Percentiles rank a stretch among this genome's conserved stretches.
phyloP scores from a whole-genome alignment of 2,329 filamentous ascomycete genomes.

The Cadophora gregata region DNA sequence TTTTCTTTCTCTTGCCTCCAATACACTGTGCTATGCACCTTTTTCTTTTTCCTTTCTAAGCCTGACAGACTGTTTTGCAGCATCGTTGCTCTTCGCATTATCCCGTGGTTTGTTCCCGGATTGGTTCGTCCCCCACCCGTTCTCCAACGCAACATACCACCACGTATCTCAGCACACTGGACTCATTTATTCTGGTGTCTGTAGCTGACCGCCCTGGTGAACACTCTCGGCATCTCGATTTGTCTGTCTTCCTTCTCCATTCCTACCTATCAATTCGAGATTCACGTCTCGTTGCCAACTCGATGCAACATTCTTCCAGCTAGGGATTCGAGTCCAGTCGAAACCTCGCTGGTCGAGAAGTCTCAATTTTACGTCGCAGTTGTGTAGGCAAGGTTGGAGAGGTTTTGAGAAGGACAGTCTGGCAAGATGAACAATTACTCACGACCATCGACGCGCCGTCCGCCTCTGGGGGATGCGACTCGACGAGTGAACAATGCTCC shows the following conservation, averaged over 20 bases:
- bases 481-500: slow-evolving; percentile 43
- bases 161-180: background rate
- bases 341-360: slow-evolving; percentile 1
- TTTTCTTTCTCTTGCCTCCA: slow-evolving; percentile 13
- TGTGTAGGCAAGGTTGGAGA: background rate
- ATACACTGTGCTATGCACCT: background rate
- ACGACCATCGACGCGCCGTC: slow-evolving; percentile 40
- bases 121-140: background rate
- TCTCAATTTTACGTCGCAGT: background rate
- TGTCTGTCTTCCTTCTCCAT: background rate
- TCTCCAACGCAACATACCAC: background rate
- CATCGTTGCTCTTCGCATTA: slow-evolving; percentile 11
- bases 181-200: background rate
- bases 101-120: background rate
- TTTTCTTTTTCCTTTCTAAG: slow-evolving; percentile 6
- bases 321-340: slow-evolving; percentile 6
- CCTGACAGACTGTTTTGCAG: background rate
- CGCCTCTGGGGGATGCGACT: slow-evolving; percentile 44
- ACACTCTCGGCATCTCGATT: background rate
- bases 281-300: slow-evolving; percentile 22
- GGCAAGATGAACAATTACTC: slow-evolving; percentile 34
- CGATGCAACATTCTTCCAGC: slow-evolving; percentile 1
- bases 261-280: background rate
- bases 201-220: background rate
- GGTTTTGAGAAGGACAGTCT: background rate